Evolutionary conservation across 129 eudicot species (phyloP).

Genomic region (Chrysanthemum seticuspe): DNA sequence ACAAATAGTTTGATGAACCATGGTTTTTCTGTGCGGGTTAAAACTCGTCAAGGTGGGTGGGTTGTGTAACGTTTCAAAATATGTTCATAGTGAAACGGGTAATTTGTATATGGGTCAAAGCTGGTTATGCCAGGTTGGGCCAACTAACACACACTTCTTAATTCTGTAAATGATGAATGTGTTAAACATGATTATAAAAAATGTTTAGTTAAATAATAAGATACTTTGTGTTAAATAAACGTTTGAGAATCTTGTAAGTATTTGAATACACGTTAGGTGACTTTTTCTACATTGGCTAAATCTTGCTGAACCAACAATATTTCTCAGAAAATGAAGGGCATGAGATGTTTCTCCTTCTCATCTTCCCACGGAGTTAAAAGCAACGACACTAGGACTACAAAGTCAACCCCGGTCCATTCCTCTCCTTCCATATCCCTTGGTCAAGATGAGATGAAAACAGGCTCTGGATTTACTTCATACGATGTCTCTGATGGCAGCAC

Average conservation of each 20-base stretch:
- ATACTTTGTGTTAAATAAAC: not conserved
- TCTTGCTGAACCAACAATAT: not conserved
- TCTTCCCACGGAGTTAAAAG: conserved; percentile 39
- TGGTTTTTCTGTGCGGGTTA: not conserved
- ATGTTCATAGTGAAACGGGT: not conserved
- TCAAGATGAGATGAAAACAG: conserved; percentile 41
- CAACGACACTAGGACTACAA: conserved; percentile 44
- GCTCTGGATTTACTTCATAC: conserved; percentile 50
- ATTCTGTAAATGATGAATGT: not conserved
- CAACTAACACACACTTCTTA: not conserved
- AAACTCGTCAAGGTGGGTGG: not conserved
- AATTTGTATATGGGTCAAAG: not conserved
- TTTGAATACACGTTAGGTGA: not conserved
- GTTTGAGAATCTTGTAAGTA: not conserved
- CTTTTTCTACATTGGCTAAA: not conserved
- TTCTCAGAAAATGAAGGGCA: conserved; percentile 33
- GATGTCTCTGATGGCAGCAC: conserved; percentile 56
- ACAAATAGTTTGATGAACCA: not conserved
- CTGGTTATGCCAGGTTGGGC: not conserved
- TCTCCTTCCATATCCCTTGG: conserved; percentile 45
- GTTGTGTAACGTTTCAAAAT: not conserved
- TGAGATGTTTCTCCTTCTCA: conserved; percentile 63
- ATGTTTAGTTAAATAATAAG: not conserved
- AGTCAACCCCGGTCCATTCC: conserved; percentile 46
- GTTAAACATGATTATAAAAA: not conserved